Evolutionary conservation across 2,329 filamentous ascomycete genomes (phyloP).

Genomic region (Colletotrichum orchidophilum): DNA sequence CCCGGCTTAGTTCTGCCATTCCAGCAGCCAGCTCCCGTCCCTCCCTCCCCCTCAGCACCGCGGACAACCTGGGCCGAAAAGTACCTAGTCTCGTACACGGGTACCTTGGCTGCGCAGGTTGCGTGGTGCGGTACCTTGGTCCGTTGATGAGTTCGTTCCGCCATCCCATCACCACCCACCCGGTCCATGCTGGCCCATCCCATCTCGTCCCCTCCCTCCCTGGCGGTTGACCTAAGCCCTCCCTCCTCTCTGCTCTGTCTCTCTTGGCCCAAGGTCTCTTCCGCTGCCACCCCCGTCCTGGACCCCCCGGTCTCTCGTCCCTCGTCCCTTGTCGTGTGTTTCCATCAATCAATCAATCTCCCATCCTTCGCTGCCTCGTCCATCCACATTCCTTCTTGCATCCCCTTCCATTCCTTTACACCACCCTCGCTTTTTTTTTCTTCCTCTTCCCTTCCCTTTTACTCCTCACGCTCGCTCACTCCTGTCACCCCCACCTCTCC

Average conservation of each 20-base stretch:
- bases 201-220: constrained; percentile 10
- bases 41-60: background rate
- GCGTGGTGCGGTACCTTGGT: background rate
- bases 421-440: constrained; percentile 30
- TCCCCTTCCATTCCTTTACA: constrained; percentile 35
- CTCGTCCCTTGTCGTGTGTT: constrained; percentile 34
- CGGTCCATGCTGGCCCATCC: constrained; percentile 15
- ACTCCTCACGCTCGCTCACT: constrained; percentile 33
- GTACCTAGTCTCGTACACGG: background rate
- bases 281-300: constrained; percentile 22
- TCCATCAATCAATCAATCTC: constrained; percentile 37
- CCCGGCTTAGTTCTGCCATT: constrained; percentile 20
- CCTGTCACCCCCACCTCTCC: constrained; percentile 22
- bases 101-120: background rate
- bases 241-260: background rate
- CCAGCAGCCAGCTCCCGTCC: constrained; percentile 8
- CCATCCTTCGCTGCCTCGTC: constrained; percentile 32
- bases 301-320: constrained; percentile 6
- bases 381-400: constrained; percentile 36
- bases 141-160: background rate
- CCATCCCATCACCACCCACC: constrained; percentile 14
- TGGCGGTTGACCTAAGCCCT: background rate
- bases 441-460: constrained; percentile 24
- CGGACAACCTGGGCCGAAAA: background rate
- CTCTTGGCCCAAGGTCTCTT: constrained; percentile 6